phyloP scores from a whole-genome alignment of 1,284 basidiomycete genomes.

The Hymenochaete sp. region DNA sequence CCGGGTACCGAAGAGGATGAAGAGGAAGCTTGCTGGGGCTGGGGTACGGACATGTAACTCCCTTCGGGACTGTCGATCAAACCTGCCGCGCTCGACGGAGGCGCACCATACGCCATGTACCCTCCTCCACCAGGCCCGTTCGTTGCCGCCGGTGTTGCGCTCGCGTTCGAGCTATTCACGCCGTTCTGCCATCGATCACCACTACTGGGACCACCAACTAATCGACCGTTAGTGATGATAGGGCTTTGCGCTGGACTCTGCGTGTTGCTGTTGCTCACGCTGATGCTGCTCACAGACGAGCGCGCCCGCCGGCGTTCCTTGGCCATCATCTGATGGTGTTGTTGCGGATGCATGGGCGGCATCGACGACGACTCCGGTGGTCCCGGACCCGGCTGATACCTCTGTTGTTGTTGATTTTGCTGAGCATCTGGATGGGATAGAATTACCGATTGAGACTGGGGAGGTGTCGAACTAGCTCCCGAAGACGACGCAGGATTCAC shows the following conservation, averaged over 20 bases:
- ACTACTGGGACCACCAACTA: not conserved
- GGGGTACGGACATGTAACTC: not conserved
- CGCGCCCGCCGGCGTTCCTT: too few relatives aligned
- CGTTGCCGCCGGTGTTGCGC: too few relatives aligned
- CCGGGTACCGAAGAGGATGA: constrained; percentile 1
- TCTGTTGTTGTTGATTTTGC: not conserved
- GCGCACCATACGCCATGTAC: not conserved
- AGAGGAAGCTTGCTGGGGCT: constrained; percentile 1
- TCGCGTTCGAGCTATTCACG: too few relatives aligned
- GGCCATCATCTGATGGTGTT: not conserved
- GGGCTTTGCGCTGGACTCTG: not conserved
- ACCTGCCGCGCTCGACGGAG: not conserved
- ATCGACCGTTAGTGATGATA: not conserved
- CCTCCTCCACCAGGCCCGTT: not conserved
- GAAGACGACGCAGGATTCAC: not conserved
- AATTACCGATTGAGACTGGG: not conserved
- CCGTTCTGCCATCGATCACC: too few relatives aligned
- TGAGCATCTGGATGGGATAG: not conserved
- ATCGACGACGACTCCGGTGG: not conserved
- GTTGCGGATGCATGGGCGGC: not conserved
- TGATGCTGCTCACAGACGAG: too few relatives aligned
- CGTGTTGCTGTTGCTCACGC: too few relatives aligned
- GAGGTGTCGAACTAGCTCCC: not conserved
- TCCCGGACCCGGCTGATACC: not conserved
- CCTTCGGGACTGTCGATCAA: not conserved